Conservation (phyloP, 768 basidiomycete genomes). For the Artomyces pyxidatus region DNA sequence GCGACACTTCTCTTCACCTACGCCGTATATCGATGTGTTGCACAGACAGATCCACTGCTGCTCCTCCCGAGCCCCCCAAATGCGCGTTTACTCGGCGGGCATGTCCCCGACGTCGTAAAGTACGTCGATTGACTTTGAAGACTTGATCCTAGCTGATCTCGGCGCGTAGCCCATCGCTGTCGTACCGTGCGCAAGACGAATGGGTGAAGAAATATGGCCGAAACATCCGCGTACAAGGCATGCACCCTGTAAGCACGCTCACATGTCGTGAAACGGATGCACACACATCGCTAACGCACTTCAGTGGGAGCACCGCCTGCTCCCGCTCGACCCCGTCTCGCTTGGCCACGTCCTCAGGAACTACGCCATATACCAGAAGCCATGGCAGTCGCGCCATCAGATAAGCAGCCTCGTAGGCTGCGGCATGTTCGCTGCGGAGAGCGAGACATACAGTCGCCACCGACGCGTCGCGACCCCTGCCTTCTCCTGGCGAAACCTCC, state of each 20-base stretch:
- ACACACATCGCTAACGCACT: neutral
- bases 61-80: constrained; percentile 7
- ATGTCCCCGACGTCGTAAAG: constrained; percentile 1
- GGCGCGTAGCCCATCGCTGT: constrained; percentile 6
- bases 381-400: constrained; percentile 66
- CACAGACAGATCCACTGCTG: too few relatives aligned
- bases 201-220: constrained; percentile 57
- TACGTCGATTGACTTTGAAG: neutral
- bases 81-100: constrained; percentile 5
- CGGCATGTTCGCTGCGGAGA: constrained; percentile 77
- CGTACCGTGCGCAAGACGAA: constrained; percentile 20
- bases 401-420: constrained; percentile 76
- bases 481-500: constrained; percentile 73
- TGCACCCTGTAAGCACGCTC: constrained; percentile 51
- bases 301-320: constrained; percentile 73
- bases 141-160: neutral
- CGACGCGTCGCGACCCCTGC: constrained; percentile 69
- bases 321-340: constrained; percentile 75
- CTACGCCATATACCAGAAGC: constrained; percentile 71
- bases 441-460: constrained; percentile 71
- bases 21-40: too few relatives aligned
- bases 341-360: constrained; percentile 69
- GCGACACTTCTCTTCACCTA: too few relatives aligned
- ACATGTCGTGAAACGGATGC: neutral
- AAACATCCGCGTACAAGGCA: constrained; percentile 58